A percentile compares a stretch with the other conserved stretches of the same genome.
phyloP scores from a whole-genome alignment of 73 alveolate species.

The Paramecium octaurelia region DNA sequence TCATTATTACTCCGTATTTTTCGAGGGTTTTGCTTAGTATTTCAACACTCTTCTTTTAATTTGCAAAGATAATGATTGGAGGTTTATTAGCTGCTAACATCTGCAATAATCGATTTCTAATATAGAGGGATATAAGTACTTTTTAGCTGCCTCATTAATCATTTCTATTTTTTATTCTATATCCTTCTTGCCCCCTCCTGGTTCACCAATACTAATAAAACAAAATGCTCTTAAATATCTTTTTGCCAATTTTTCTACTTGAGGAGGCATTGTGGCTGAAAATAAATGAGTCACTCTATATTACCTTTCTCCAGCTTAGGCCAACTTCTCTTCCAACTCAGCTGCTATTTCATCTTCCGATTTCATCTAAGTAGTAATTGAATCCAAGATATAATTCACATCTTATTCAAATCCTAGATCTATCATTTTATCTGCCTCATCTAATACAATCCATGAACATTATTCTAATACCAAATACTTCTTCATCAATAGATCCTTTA shows the following conservation, averaged over 20 bases:
- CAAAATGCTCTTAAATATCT: conserved; percentile 64
- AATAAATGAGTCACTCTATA: conserved; percentile 67
- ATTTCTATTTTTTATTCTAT: conserved; percentile 70
- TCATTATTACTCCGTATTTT: conserved; percentile 17
- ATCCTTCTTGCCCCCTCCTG: conserved; percentile 79
- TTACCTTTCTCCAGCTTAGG: conserved; percentile 47
- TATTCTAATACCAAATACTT: conserved; percentile 84
- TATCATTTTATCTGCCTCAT: conserved; percentile 97
- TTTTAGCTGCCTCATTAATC: conserved; percentile 64
- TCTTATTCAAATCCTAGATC: conserved; percentile 91
- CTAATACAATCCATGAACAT: conserved; percentile 85
- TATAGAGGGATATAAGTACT: too few relatives aligned
- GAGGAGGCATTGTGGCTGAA: conserved; percentile 80
- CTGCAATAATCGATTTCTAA: conserved; percentile 39
- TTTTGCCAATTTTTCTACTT: conserved; percentile 71
- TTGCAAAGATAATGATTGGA: conserved; percentile 59
- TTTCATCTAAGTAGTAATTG: conserved; percentile 54
- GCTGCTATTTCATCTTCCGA: conserved; percentile 62
- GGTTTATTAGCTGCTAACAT: conserved; percentile 33
- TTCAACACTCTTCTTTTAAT: conserved; percentile 61
- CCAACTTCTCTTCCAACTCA: conserved; percentile 24
- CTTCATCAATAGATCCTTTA: conserved; percentile 84
- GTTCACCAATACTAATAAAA: conserved; percentile 76
- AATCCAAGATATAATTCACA: conserved; percentile 70
- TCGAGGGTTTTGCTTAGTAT: conserved; percentile 43